Percentiles rank a stretch among this genome's conserved stretches.
Conservation (phyloP, 768 basidiomycete species). For the Pisolithus tinctorius region DNA sequence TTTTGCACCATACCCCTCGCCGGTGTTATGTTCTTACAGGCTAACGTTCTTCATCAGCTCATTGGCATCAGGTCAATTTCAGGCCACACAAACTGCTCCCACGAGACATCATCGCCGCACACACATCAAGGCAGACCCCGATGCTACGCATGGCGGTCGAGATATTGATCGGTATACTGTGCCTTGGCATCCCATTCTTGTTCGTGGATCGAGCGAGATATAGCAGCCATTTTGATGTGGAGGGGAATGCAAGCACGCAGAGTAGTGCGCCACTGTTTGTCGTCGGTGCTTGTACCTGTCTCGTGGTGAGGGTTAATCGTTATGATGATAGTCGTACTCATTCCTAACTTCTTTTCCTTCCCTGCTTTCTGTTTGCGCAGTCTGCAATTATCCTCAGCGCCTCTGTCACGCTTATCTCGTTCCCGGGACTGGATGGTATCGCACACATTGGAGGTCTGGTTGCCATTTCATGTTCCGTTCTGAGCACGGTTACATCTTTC, state of each 20-base stretch:
- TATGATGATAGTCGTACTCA: conserved; percentile 14
- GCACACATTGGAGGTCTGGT: conserved; percentile 15
- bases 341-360: background rate
- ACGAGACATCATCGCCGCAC: no score
- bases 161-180: no score
- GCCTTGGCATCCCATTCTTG: no score
- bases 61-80: no score
- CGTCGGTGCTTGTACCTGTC: conserved; percentile 57
- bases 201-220: conserved; percentile 1
- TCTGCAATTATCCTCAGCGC: conserved; percentile 79
- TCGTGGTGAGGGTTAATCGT: conserved; percentile 41
- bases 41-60: no score
- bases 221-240: conserved; percentile 51
- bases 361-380: conserved; percentile 29
- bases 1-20: no score
- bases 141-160: no score
- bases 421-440: conserved; percentile 64
- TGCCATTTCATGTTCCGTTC: no score
- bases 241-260: conserved; percentile 35
- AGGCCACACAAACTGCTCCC: no score
- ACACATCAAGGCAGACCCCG: no score
- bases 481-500: no score
- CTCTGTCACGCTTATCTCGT: conserved; percentile 73
- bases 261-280: conserved; percentile 52
- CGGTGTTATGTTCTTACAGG: no score